Percentiles rank a stretch among this genome's conserved stretches.
Conservation (phyloP, 139 green algal genomes). For the Chlamydomonas schloesseri region DNA sequence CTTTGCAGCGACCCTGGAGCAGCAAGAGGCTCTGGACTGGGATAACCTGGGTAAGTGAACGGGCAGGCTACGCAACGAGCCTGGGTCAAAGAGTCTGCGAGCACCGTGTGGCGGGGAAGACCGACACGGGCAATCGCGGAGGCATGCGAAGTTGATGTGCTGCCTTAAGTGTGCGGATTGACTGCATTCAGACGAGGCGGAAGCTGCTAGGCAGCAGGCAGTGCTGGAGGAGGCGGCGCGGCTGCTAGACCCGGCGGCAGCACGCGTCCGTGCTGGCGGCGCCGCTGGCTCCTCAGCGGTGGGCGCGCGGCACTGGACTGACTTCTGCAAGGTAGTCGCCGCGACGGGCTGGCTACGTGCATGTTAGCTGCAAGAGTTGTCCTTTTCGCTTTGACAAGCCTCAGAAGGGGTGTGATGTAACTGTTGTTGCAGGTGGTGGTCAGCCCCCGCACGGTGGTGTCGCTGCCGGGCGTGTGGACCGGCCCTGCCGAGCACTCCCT, state of each 20-base stretch:
- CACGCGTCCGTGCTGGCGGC: not conserved
- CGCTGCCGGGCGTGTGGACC: constrained; percentile 69
- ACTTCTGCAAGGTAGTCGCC: constrained; percentile 72
- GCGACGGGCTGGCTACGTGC: no score
- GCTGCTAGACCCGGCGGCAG: constrained; percentile 39
- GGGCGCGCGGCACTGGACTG: constrained; percentile 73
- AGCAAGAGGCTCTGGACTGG: constrained; percentile 33
- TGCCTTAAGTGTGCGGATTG: no score
- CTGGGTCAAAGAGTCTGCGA: no score
- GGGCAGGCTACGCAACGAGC: no score
- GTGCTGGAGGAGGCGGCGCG: constrained; percentile 61
- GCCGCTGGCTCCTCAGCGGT: not conserved
- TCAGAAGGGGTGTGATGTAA: no score
- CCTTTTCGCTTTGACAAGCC: no score
- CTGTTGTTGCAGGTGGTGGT: constrained; percentile 66
- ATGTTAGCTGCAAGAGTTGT: no score
- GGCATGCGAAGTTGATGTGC: no score
- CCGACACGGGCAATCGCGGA: no score
- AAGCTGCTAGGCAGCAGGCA: constrained; percentile 19
- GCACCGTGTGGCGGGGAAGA: no score
- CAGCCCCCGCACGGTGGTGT: constrained; percentile 56
- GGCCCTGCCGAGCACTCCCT: constrained; percentile 34
- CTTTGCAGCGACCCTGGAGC: constrained; percentile 64
- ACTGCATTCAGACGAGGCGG: constrained; percentile 37
- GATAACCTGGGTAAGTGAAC: constrained; percentile 14